Percentiles rank a stretch among this genome's conserved stretches.
Conservation (phyloP, 2,329 filamentous ascomycete genomes). For the Hawksworthiomyces lignivorus region DNA sequence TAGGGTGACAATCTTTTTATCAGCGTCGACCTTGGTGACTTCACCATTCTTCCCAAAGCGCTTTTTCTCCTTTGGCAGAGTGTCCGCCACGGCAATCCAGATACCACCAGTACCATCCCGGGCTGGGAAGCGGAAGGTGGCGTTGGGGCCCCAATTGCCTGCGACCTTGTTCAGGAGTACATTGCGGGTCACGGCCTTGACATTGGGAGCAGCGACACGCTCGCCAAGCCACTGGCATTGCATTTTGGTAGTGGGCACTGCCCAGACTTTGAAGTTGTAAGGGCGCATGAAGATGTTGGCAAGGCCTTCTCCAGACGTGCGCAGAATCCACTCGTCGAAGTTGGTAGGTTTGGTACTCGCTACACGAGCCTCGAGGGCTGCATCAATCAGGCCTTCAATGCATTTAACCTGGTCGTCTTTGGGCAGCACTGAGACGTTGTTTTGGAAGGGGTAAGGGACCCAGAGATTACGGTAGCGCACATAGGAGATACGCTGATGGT, state of each 20-base stretch:
- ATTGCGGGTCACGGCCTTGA: slow-evolving; percentile 90
- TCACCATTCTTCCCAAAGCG: slow-evolving; percentile 78
- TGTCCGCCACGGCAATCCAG: slow-evolving; percentile 95
- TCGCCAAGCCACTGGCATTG: slow-evolving; percentile 98
- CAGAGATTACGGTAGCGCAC: slow-evolving; percentile 93
- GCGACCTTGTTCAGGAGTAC: slow-evolving; percentile 94
- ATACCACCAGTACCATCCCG: slow-evolving; percentile 94
- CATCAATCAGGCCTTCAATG: slow-evolving; percentile 93
- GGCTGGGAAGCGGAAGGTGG: slow-evolving; percentile 96
- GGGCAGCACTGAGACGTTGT: slow-evolving; percentile 97
- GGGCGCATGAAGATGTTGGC: slow-evolving; percentile 97
- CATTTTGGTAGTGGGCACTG: slow-evolving; percentile 98
- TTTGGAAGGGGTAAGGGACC: slow-evolving; percentile 99
- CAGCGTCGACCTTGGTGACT: slow-evolving; percentile 80
- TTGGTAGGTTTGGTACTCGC: slow-evolving; percentile 87
- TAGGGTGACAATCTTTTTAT: slow-evolving; percentile 74
- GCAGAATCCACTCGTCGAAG: slow-evolving; percentile 97
- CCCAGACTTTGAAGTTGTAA: slow-evolving; percentile 99
- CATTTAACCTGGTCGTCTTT: slow-evolving; percentile 95
- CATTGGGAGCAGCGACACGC: slow-evolving; percentile 91
- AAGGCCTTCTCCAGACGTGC: slow-evolving; percentile 82
- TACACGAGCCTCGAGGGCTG: slow-evolving; percentile 78
- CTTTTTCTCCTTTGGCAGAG: slow-evolving; percentile 84
- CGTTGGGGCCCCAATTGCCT: slow-evolving; percentile 96
- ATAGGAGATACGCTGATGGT: slow-evolving; percentile 97